Evolutionary conservation across 495 filamentous ascomycete genomes (phyloP).

Genomic region (Trichoderma erinaceum): DNA sequence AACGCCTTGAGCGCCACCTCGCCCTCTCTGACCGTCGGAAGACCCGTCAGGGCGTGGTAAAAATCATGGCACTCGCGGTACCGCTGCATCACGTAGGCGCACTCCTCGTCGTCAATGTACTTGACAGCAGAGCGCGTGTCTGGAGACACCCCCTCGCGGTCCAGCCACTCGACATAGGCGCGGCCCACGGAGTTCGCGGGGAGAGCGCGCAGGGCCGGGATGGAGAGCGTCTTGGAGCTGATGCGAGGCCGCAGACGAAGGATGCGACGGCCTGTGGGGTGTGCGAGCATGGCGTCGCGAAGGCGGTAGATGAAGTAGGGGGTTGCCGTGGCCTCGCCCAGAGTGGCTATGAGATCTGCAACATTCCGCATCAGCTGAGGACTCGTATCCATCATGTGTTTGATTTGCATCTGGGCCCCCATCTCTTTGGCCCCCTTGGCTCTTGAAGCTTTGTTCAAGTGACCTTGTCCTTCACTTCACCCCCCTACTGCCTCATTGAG

Average conservation of each 20-base stretch:
- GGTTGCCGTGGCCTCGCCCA: constrained; percentile 88
- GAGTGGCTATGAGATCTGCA: constrained; percentile 83
- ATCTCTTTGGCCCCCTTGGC: neutral
- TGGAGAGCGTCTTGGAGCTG: constrained; percentile 65
- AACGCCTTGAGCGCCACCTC: constrained; percentile 94
- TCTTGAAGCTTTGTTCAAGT: too few relatives aligned
- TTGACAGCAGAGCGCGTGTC: constrained; percentile 77
- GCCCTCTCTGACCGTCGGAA: constrained; percentile 88
- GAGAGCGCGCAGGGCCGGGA: constrained; percentile 64
- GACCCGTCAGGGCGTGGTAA: constrained; percentile 90
- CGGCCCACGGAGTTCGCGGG: constrained; percentile 73
- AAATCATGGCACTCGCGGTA: constrained; percentile 98
- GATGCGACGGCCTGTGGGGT: constrained; percentile 82
- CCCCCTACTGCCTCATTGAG: too few relatives aligned
- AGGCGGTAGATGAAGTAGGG: constrained; percentile 95
- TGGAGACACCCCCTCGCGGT: constrained; percentile 84
- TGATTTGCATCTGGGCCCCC: neutral
- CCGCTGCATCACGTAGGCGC: constrained; percentile 97
- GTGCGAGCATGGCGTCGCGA: constrained; percentile 79
- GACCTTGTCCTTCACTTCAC: too few relatives aligned
- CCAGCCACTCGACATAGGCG: constrained; percentile 80
- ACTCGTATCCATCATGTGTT: neutral
- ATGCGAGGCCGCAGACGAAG: constrained; percentile 86
- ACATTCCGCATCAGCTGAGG: neutral
- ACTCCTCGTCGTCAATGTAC: constrained; percentile 91